These are phyloP conservation scores for Parathielavia hyrcaniae DNA, from an alignment of 495 filamentous ascomycete genomes.

Conservation along the genomic window DNA sequence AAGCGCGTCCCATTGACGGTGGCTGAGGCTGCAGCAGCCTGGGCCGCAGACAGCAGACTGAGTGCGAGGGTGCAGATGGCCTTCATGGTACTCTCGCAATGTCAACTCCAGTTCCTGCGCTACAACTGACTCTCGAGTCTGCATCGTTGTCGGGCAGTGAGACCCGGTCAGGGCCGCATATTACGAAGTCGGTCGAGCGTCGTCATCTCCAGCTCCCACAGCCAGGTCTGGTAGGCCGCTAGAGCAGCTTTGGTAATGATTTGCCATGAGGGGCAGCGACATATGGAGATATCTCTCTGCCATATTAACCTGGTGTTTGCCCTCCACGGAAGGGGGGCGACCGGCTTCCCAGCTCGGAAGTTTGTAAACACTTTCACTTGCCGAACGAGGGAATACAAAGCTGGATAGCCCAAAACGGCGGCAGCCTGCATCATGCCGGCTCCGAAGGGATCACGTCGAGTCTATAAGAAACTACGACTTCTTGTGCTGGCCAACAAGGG, in stretches of 20 bases:
- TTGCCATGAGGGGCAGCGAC: neutral
- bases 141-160: too few relatives aligned
- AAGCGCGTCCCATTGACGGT: constrained; percentile 37
- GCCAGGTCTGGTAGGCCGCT: neutral
- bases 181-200: constrained; percentile 1
- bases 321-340: neutral
- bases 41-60: constrained; percentile 22
- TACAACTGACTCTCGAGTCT: too few relatives aligned
- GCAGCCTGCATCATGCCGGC: too few relatives aligned
- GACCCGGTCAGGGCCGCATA: neutral
- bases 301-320: neutral
- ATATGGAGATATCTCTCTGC: neutral
- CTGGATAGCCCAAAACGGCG: too few relatives aligned
- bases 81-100: constrained; percentile 24
- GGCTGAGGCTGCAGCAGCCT: constrained; percentile 14
- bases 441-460: too few relatives aligned
- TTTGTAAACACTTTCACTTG: too few relatives aligned
- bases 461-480: too few relatives aligned
- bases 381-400: too few relatives aligned
- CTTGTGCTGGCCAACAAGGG: too few relatives aligned
- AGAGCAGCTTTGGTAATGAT: constrained; percentile 3
- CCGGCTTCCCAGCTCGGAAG: neutral
- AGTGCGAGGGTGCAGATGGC: constrained; percentile 14
- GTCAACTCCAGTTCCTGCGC: too few relatives aligned
- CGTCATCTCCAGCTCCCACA: neutral